Conservation (phyloP, 225 moss, liverwort and hornwort species). For the Neckera pumila region DNA sequence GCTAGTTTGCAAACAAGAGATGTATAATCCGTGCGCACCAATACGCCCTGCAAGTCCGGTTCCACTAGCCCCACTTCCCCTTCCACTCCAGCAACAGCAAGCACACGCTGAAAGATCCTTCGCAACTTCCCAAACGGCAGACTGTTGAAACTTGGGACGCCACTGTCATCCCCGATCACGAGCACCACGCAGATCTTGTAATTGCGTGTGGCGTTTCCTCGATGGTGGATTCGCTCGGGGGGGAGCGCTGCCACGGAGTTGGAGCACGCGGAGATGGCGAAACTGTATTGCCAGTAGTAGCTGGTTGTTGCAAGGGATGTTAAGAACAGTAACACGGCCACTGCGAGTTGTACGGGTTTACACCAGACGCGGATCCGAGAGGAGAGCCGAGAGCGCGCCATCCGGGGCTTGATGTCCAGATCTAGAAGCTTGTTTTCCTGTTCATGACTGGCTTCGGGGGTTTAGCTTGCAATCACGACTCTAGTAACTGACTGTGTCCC, state of each 20-base stretch:
- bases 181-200: constrained; percentile 18
- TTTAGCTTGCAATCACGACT: neutral
- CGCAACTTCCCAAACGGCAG: constrained; percentile 19
- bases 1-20: constrained; percentile 30
- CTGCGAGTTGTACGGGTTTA: neutral
- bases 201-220: neutral
- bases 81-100: neutral
- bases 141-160: constrained; percentile 15
- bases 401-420: neutral
- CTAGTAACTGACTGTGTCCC: neutral
- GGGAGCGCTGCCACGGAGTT: constrained; percentile 20
- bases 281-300: constrained; percentile 14
- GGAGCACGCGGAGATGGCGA: constrained; percentile 4
- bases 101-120: constrained; percentile 18
- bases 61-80: constrained; percentile 33
- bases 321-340: neutral
- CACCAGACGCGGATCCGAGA: neutral
- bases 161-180: constrained; percentile 21
- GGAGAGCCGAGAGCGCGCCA: neutral
- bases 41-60: constrained; percentile 11
- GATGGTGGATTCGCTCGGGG: neutral
- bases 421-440: constrained; percentile 1
- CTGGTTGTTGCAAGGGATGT: neutral
- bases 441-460: neutral
- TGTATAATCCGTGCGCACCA: constrained; percentile 39